Evolutionary conservation across 1,284 basidiomycete genomes (phyloP), one percentile per base, ranked within the genome.

Genomic region (Ustilago trichophora): DNA sequence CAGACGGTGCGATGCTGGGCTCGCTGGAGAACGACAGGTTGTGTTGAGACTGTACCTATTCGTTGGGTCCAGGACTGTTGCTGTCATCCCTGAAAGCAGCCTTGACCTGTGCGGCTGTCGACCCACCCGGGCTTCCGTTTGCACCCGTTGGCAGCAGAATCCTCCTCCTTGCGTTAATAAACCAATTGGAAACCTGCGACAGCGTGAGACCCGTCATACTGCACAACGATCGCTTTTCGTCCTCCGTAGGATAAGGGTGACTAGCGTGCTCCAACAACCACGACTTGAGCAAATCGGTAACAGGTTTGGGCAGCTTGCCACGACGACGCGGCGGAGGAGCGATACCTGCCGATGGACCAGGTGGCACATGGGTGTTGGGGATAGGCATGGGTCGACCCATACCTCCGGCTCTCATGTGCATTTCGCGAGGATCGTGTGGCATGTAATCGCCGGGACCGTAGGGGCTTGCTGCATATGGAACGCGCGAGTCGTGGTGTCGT

Each of bases 151-250:
- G 77, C 4, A 73, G 45, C 27, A 80, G 40, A 25, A 80, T 80
- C 2, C 78, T 46, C 9, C 78, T 41, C 11, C 78, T 41, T 13
- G 77, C 78, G 32, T 80, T 80, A 40, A 80, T 78, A 44, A 80
- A 78, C 75, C 74, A 77, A 26, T 79, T 78, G 19, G 59, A 72
- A 5, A 93, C 90, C 82, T 93, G 91, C 81, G 87, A 89, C 88
- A 93, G 92, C 81, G 88, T 90, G 64, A 93, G 83, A 13, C 90
- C 90, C 0, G 91, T 93, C 43, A 89, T 88, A 75, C 89, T 87
- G 83, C 91, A 93, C 58, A 93, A 83, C 76, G 89, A 88, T 76
- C 92, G 91, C 84, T 93, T 93, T 85, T 93, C 91, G 72, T 92
- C 90, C 79, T 93, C 91, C 65, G 88, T 90, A 19, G 91, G 92